These are phyloP conservation scores for Thamnidium elegans DNA, from an alignment of 192 early-diverging fungal genomes.

Conservation along the genomic window DNA sequence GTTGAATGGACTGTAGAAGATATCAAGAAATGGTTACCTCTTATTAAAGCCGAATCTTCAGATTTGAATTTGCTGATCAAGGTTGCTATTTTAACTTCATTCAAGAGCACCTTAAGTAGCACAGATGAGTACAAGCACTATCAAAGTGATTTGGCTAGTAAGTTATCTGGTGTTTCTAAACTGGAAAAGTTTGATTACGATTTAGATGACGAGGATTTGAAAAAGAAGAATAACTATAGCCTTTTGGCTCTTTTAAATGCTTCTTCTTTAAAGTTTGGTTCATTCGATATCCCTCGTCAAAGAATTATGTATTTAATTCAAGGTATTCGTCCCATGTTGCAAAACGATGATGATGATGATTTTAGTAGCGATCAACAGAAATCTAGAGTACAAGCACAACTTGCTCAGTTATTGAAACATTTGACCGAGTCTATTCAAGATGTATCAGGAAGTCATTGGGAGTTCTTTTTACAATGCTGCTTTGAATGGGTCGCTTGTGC, in stretches of 20 bases:
- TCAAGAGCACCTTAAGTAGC: slow-evolving; percentile 19
- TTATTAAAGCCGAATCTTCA: slow-evolving; percentile 1
- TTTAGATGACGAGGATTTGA: background rate
- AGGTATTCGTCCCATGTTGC: slow-evolving; percentile 38
- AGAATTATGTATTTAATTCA: slow-evolving; percentile 41
- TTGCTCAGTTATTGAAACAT: slow-evolving; percentile 34
- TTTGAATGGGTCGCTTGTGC: slow-evolving; percentile 29
- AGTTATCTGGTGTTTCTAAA: slow-evolving; percentile 17
- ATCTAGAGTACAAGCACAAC: slow-evolving; percentile 18
- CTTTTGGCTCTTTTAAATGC: slow-evolving; percentile 26
- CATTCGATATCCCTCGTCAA: slow-evolving; percentile 35
- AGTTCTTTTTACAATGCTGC: slow-evolving; percentile 28
- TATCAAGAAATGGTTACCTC: slow-evolving; percentile 2
- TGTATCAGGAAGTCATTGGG: slow-evolving; percentile 46
- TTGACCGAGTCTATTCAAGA: slow-evolving; percentile 42
- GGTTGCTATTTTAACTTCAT: slow-evolving; percentile 21
- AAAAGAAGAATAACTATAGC: slow-evolving; percentile 16
- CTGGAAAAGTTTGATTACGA: slow-evolving; percentile 16
- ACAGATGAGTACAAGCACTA: slow-evolving; percentile 17
- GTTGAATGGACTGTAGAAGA: background rate
- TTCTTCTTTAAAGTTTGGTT: slow-evolving; percentile 16
- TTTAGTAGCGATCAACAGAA: slow-evolving; percentile 8
- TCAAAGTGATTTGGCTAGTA: slow-evolving; percentile 30
- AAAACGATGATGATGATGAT: slow-evolving; percentile 3
- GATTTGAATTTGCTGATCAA: slow-evolving; percentile 8